Percentiles rank a stretch among this genome's conserved stretches.
phyloP scores from a whole-genome alignment of 805 yeast genomes.

The Candida succiphila region DNA sequence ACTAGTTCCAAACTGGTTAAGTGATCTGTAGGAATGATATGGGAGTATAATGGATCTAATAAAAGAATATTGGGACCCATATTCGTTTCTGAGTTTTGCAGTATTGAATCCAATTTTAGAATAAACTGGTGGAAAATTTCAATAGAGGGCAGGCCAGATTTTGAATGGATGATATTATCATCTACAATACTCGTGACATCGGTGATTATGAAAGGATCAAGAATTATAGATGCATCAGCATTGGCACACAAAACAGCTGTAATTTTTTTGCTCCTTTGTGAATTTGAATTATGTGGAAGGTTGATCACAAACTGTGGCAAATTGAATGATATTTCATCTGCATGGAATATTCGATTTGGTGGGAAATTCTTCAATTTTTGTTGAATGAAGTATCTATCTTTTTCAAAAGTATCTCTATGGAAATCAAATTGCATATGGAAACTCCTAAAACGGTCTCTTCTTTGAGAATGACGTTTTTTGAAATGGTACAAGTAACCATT shows the following conservation, averaged over 20 bases:
- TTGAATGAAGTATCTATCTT: constrained; percentile 17
- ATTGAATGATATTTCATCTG: constrained; percentile 25
- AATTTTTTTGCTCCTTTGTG: too few species aligned
- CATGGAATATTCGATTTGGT: constrained; percentile 21
- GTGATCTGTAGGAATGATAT: constrained; percentile 22
- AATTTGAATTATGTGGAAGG: constrained; percentile 8
- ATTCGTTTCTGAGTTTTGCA: constrained; percentile 4
- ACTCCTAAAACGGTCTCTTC: constrained; percentile 16
- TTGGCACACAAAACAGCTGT: constrained; percentile 18
- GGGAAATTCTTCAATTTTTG: constrained; percentile 7
- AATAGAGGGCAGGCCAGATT: constrained; percentile 14
- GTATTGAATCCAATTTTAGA: constrained; percentile 8
- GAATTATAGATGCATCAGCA: constrained; percentile 18
- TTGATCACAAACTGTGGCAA: constrained; percentile 1
- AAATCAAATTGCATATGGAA: constrained; percentile 8
- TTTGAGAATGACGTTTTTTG: constrained; percentile 20
- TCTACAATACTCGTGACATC: constrained; percentile 5
- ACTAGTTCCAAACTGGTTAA: constrained; percentile 19
- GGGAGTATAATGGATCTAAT: constrained; percentile 25
- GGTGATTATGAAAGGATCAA: constrained; percentile 19
- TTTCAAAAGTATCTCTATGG: constrained; percentile 4
- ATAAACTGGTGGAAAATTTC: constrained; percentile 18
- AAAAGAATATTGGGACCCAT: constrained; percentile 17
- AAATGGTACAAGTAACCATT: constrained; percentile 34
- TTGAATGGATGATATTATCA: constrained; percentile 11